Conservation (phyloP, 306 rosid genomes). For the Citrullus amarus region DNA sequence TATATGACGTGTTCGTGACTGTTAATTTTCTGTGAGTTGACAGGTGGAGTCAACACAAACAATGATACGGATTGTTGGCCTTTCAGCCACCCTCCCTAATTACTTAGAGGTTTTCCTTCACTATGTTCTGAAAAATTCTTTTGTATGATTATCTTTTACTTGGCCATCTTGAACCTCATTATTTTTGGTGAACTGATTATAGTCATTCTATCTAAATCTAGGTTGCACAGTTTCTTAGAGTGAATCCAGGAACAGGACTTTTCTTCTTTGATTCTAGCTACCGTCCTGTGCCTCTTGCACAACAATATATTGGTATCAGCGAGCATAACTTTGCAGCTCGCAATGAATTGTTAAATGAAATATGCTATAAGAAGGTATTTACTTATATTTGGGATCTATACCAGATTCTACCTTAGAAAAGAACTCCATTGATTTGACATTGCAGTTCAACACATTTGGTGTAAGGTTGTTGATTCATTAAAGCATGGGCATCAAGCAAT, state of each 20-base stretch:
- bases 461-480: slow-evolving; percentile 69
- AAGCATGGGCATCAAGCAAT: slow-evolving; percentile 91
- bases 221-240: slow-evolving; percentile 97
- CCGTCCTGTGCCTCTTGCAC: slow-evolving; percentile 99
- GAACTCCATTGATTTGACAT: slow-evolving; percentile 9
- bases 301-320: slow-evolving; percentile 87
- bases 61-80: slow-evolving; percentile 98
- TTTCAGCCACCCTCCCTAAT: slow-evolving; percentile 94
- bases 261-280: slow-evolving; percentile 93
- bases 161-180: slow-evolving; percentile 18
- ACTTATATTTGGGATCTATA: slow-evolving; percentile 11
- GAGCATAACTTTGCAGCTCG: slow-evolving; percentile 83
- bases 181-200: not conserved
- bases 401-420: slow-evolving; percentile 14
- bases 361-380: slow-evolving; percentile 86
- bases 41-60: slow-evolving; percentile 95
- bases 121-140: slow-evolving; percentile 12
- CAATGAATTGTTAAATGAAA: slow-evolving; percentile 68
- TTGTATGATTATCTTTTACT: slow-evolving; percentile 9
- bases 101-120: slow-evolving; percentile 67
- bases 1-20: not conserved
- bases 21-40: not conserved
- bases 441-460: slow-evolving; percentile 14
- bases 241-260: slow-evolving; percentile 84
- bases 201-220: slow-evolving; percentile 16